Evolutionary conservation across 345 rosid genomes (phyloP).

Genomic region (Ceriops zippeliana): DNA sequence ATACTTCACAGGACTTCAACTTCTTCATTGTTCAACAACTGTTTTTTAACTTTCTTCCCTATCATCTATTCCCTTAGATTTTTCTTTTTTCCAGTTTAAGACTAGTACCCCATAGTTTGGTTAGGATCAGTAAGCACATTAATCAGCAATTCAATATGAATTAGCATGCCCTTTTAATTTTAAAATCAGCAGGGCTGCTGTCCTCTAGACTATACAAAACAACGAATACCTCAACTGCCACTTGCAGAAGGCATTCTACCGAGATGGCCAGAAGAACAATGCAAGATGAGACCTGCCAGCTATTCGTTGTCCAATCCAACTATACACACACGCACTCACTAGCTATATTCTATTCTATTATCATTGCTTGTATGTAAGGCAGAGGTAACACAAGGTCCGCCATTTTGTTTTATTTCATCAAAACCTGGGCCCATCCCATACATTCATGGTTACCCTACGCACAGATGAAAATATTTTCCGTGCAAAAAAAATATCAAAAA

Average conservation of each 20-base stretch:
- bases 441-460: not conserved
- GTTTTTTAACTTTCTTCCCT: not conserved
- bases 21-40: not conserved
- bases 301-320: slow-evolving; percentile 23
- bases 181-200: too few species aligned
- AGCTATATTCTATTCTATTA: not conserved
- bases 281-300: slow-evolving; percentile 42
- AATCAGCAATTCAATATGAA: too few species aligned
- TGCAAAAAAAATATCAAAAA: not conserved
- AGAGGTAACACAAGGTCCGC: slow-evolving; percentile 27
- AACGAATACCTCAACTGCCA: slow-evolving; percentile 13
- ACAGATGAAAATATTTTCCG: not conserved
- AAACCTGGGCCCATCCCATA: slow-evolving; percentile 31
- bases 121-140: too few species aligned
- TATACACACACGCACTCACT: not conserved
- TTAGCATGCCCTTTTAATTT: too few species aligned
- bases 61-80: too few species aligned
- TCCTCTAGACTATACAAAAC: not conserved
- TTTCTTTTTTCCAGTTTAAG: too few species aligned
- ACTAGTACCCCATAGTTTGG: too few species aligned
- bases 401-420: slow-evolving; percentile 11
- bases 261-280: slow-evolving; percentile 3
- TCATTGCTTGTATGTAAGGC: slow-evolving; percentile 28
- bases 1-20: not conserved
- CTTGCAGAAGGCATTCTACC: slow-evolving; percentile 2